Base-by-base conservation (phyloP, 2,329 filamentous ascomycete species). In the Xylaria sp. region DNA sequence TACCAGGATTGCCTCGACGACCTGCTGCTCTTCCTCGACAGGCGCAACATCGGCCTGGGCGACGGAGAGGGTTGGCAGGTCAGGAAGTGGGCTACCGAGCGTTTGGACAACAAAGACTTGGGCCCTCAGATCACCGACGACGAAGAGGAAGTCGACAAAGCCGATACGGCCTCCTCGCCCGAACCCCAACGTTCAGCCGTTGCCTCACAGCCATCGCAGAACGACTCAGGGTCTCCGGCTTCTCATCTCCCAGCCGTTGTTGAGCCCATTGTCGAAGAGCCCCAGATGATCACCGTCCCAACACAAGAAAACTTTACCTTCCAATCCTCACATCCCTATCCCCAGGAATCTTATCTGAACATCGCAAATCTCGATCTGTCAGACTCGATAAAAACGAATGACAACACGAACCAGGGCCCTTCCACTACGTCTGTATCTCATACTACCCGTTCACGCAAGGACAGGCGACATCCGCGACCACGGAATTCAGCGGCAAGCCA, bases 1-100 rank as follows among this genome's bases (percentile, higher is more conserved):
- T 98, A 98, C 75, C 94, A 98, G 79, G 94, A 98, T 78, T 97
- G 94, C 44, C 84, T 99, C 44, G 93, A 98, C 72, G 95, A 98
- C 73, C 84, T 99, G 5, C 83, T 98, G n/a, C 82, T 86, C 18
- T 97, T 97, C 74, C 83, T 98, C 63, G 94, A 98, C 78, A 91
- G 89, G 77, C 90, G 94, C 77, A 90, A 93, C 71, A 85, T 97
- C 64, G 93, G 93, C 0, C 78, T 96, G 13, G 87, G 86, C 57
- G 92, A 96, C 79, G 93, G 93, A 16, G 94, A 97, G 79, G 93
- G 86, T 23, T 88, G 86, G 83, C 84, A 81, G 69, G 82, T 91
- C 64, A 82, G 89, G 64, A 83, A 83, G 77, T 91, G 89, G 89
- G 90, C 89, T 0, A 90, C 88, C 1, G 91, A 94, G 79, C 85